These are phyloP conservation scores for Cutaneotrichosporon sp. DNA, from an alignment of 1,284 basidiomycete genomes.

Conservation along the genomic window DNA sequence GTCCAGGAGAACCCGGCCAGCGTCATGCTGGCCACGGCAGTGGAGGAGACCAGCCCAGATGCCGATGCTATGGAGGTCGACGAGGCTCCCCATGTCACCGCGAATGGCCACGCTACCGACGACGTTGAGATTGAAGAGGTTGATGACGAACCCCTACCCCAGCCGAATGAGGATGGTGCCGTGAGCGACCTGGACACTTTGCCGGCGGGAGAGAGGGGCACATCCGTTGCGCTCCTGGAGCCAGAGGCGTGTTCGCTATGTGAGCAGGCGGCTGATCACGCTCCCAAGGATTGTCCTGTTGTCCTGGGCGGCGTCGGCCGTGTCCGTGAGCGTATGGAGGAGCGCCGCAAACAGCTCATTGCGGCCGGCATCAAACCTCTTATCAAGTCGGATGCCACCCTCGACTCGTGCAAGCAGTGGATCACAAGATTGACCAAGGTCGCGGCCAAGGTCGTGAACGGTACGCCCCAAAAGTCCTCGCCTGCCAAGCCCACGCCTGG, in stretches of 20 bases:
- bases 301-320: slow-evolving; percentile 31
- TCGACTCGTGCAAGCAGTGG: slow-evolving; percentile 37
- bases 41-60: background rate
- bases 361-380: background rate
- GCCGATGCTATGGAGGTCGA: background rate
- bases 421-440: slow-evolving; percentile 29
- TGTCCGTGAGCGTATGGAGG: slow-evolving; percentile 24
- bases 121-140: background rate
- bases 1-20: too few species aligned
- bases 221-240: background rate
- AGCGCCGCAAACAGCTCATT: slow-evolving; percentile 14
- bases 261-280: slow-evolving; percentile 19
- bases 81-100: slow-evolving; percentile 4
- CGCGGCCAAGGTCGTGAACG: slow-evolving; percentile 15
- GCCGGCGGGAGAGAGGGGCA: background rate
- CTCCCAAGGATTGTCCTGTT: slow-evolving; percentile 37
- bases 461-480: slow-evolving; percentile 5
- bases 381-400: slow-evolving; percentile 8
- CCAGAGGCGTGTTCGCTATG: slow-evolving; percentile 2
- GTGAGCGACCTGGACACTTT: background rate
- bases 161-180: background rate
- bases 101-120: slow-evolving; percentile 7
- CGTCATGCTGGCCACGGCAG: background rate
- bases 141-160: background rate
- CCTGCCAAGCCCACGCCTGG: background rate